Evolutionary conservation across 2,329 filamentous ascomycete genomes (phyloP).

Genomic region (Neofusicoccum parvum): DNA sequence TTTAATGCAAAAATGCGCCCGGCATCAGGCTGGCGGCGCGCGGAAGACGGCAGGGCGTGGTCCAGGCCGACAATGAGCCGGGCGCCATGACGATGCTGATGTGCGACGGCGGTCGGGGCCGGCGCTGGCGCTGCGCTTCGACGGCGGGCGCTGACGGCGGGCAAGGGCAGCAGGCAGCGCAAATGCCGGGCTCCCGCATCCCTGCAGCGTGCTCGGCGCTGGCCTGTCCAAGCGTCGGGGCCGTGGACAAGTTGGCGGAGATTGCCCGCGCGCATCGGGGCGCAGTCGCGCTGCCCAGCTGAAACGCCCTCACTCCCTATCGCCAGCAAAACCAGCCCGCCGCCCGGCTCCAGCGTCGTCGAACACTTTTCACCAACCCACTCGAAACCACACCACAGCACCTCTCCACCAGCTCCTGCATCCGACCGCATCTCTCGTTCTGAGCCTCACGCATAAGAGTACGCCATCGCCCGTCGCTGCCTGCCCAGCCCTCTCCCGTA

Average conservation of each 20-base stretch:
- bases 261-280: slow-evolving; percentile 8
- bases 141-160: slow-evolving; percentile 4
- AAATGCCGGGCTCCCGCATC: neutral
- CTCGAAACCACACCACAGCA: neutral
- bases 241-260: neutral
- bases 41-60: neutral
- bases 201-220: slow-evolving; percentile 1
- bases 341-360: neutral
- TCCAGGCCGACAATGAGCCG: neutral
- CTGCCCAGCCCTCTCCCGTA: slow-evolving; percentile 8
- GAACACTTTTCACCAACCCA: slow-evolving; percentile 5
- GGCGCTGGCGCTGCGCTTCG: neutral
- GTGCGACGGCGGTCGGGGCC: slow-evolving; percentile 5
- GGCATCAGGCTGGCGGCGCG: neutral
- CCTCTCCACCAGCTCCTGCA: neutral
- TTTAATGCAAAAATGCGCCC: neutral
- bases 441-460: neutral
- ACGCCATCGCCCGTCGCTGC: neutral
- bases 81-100: slow-evolving; percentile 10
- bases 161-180: neutral
- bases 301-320: slow-evolving; percentile 14
- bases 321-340: slow-evolving; percentile 11
- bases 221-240: neutral
- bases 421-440: slow-evolving; percentile 6
- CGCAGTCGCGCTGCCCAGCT: slow-evolving; percentile 9